Conservation (phyloP, 2,329 filamentous ascomycete genomes). For the Aspergillus sp. region DNA sequence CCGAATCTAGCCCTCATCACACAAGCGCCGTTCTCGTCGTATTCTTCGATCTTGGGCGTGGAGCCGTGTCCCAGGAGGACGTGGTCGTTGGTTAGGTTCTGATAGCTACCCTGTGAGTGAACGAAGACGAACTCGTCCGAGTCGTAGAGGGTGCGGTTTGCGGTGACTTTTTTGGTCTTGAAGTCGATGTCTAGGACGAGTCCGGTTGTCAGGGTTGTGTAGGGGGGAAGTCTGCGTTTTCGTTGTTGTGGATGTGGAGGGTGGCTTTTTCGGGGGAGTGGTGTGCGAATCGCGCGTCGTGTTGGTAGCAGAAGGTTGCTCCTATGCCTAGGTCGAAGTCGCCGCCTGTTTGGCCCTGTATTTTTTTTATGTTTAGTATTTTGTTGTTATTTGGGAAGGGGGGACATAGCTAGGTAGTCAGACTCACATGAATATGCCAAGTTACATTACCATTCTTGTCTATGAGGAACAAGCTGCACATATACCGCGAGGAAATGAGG, state of each 20-base stretch:
- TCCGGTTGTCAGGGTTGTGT: slow-evolving; percentile 14
- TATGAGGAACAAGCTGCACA: slow-evolving; percentile 19
- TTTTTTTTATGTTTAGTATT: background rate
- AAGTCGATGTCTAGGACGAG: slow-evolving; percentile 17
- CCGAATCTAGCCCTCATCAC: slow-evolving; percentile 28
- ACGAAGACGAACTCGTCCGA: slow-evolving; percentile 15
- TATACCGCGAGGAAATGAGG: slow-evolving; percentile 16
- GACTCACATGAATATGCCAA: slow-evolving; percentile 21
- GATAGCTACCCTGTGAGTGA: slow-evolving; percentile 22
- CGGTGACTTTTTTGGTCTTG: slow-evolving; percentile 10
- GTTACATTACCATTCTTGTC: slow-evolving; percentile 17
- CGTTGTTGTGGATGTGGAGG: slow-evolving; percentile 25
- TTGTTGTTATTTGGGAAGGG: slow-evolving; percentile 1
- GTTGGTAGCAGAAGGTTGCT: slow-evolving; percentile 23
- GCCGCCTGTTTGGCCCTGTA: slow-evolving; percentile 18
- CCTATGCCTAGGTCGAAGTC: slow-evolving; percentile 15
- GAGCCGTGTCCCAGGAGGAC: slow-evolving; percentile 27
- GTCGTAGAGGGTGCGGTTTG: slow-evolving; percentile 15
- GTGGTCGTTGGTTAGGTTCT: slow-evolving; percentile 16
- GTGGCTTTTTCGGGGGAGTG: slow-evolving; percentile 21
- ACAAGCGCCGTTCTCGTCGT: slow-evolving; percentile 19
- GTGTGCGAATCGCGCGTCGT: slow-evolving; percentile 26
- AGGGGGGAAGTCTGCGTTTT: slow-evolving; percentile 12
- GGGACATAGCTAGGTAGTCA: background rate
- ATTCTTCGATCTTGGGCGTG: slow-evolving; percentile 28